Base-by-base conservation (phyloP, 2,329 filamentous ascomycete genomes). In the Aspergillus aculeatus region DNA sequence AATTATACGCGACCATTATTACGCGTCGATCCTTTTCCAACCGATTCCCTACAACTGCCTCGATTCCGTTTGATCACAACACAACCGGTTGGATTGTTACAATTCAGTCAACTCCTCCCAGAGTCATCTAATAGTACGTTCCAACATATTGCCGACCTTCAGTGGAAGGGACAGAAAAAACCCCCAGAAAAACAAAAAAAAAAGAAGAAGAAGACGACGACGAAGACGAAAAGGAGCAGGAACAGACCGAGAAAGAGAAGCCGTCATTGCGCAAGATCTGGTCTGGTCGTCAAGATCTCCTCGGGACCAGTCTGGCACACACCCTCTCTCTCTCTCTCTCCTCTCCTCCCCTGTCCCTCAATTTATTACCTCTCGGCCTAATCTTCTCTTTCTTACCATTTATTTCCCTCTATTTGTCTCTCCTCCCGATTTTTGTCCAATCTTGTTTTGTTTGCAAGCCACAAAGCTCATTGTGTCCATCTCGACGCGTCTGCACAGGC, bases 401-500 rank as follows among this genome's bases (percentile, higher is more conserved):
- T 19, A 41, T 32, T 47, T 54, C 32, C 32, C 24, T 50, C 7
- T 19, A n/a, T 50, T 29, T 29, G 16, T 62, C 52, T 65, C 50
- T 44, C 32, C 59, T 50, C 64, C 58, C 48, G 60, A 57, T 60
- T 24, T 50, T 7, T 29, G 48, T 29, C 32, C 14, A 26, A 54
- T 63, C 54, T 54, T 51, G 53, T 66, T 50, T 47, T 29, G 26
- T 29, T 61, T 49, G 63, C 57, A 51, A 61, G 59, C 60, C 64
- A 64, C 60, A 63, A 67, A 71, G 67, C 71, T 69, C 66, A 71
- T 70, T 69, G 64, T 68, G 60, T 66, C 61, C 59, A 16, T 60
- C 57, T 62, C 64, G 63, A 73, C 71, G 69, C 70, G 69, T 74
- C 68, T 69, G 57, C 58, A 62, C 32, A 72, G 67, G 62, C 67